Evolutionary conservation across 176 grass and related monocot species (phyloP), one percentile per base, ranked within the genome.

Genomic region (Cymbopogon citratus): DNA sequence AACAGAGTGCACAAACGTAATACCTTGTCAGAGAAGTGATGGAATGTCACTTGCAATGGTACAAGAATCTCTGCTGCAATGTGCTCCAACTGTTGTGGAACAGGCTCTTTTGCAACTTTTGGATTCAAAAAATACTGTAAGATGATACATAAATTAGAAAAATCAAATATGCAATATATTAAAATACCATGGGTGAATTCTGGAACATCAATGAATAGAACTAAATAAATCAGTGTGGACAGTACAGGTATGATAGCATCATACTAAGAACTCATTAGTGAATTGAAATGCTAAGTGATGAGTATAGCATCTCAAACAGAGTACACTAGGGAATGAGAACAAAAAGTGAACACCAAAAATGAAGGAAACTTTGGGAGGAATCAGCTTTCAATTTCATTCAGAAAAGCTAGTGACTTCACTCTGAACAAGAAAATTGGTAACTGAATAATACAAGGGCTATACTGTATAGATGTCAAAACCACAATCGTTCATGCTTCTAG

Each of bases 61-160:
- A 85, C 90, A 85, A 97, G 89, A 90, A 97, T 92, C 80, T 97
- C 92, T 74, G 86, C 83, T 75, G 92, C 85, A 1, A 97, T 87
- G 84, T 88, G 84, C 84, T 97, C 92, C 80, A 97, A 83, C 77
- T 97, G 94, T 76, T 75, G 66, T 5, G 94, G 94, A 71, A 94
- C 92, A 80, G 91, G 78, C 71, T 97, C 94, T 59, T 97, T 94
- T 78, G 69, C 80, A 83, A 91, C 62, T 87, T 97, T 85, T 39
- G 92, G 94, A 76, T 97, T 97, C 77, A 94, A 76, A 84, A 97
- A 97, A 82, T 94, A 97, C 94, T 97, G 85, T 18, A 85, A 67
- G 48, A 85, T 2, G 73, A 84, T 49, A 81, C 65, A 82, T 16
- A 69, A 56, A 33, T 38, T 61, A 87, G 45, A 19, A 29, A 29